These are phyloP conservation scores for Thalassiosira livingstoniorum DNA, from an alignment of 352 stramenopile species.

Conservation along the genomic window DNA sequence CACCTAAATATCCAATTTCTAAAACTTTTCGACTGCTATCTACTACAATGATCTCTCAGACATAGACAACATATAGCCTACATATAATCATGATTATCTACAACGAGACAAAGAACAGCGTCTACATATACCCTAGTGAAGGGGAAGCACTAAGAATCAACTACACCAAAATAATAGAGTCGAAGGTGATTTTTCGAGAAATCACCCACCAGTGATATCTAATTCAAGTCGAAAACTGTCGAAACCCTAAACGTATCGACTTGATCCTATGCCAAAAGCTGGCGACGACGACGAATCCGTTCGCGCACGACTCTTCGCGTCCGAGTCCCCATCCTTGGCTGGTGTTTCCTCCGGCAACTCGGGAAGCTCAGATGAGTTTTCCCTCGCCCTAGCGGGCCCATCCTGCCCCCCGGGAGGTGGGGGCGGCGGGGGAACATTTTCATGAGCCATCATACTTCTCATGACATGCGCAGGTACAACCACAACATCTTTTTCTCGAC, in stretches of 20 bases:
- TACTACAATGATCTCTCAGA: no score
- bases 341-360: slow-evolving; percentile 31
- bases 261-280: slow-evolving; percentile 13
- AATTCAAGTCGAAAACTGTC: no score
- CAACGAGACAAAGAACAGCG: no score
- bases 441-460: slow-evolving; percentile 20
- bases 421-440: neutral
- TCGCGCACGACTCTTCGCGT: slow-evolving; percentile 8
- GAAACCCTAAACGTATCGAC: slow-evolving; percentile 37
- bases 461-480: slow-evolving; percentile 57
- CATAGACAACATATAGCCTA: no score
- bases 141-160: no score
- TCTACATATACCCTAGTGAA: no score
- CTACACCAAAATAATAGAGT: no score
- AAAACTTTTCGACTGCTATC: no score
- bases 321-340: neutral
- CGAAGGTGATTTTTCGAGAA: no score
- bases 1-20: no score
- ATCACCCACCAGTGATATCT: no score
- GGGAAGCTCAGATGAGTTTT: slow-evolving; percentile 32
- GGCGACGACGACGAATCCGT: slow-evolving; percentile 18
- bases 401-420: neutral
- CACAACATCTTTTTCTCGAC: slow-evolving; percentile 54
- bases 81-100: no score
- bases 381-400: neutral